Conservation (phyloP, 192 early-diverging fungal genomes). For the Dissophora globulifera region DNA sequence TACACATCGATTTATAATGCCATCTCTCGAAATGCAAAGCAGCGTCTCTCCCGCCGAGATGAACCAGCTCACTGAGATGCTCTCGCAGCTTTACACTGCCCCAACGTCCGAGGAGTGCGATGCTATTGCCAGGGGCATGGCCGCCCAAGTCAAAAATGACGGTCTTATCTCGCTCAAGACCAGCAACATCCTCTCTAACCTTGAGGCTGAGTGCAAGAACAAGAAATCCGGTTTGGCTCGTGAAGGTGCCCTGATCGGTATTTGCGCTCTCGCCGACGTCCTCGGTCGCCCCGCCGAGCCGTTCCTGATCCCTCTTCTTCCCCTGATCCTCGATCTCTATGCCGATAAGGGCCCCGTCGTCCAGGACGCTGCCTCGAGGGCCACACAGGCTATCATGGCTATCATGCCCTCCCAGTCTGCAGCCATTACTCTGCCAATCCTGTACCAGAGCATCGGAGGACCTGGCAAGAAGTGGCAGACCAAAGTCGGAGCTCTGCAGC, state of each 20-base stretch:
- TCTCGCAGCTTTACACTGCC: conserved; percentile 44
- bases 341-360: conserved; percentile 63
- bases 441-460: conserved; percentile 65
- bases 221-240: conserved; percentile 74
- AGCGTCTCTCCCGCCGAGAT: conserved; percentile 14
- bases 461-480: conserved; percentile 77
- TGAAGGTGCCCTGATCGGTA: conserved; percentile 70
- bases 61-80: conserved; percentile 44
- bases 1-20: conserved; percentile 24
- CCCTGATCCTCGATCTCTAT: conserved; percentile 67
- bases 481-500: conserved; percentile 62
- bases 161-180: conserved; percentile 63
- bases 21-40: conserved; percentile 37
- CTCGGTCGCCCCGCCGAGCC: conserved; percentile 73
- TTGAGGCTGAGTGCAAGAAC: conserved; percentile 68
- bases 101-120: conserved; percentile 59
- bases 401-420: conserved; percentile 60
- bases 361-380: conserved; percentile 57
- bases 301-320: conserved; percentile 68
- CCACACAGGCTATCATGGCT: conserved; percentile 52
- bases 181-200: conserved; percentile 63
- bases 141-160: conserved; percentile 67
- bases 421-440: conserved; percentile 36
- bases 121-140: conserved; percentile 65
- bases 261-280: conserved; percentile 65